Conservation (phyloP, 2,329 filamentous ascomycete genomes). For the Monosporascus cannonballus region DNA sequence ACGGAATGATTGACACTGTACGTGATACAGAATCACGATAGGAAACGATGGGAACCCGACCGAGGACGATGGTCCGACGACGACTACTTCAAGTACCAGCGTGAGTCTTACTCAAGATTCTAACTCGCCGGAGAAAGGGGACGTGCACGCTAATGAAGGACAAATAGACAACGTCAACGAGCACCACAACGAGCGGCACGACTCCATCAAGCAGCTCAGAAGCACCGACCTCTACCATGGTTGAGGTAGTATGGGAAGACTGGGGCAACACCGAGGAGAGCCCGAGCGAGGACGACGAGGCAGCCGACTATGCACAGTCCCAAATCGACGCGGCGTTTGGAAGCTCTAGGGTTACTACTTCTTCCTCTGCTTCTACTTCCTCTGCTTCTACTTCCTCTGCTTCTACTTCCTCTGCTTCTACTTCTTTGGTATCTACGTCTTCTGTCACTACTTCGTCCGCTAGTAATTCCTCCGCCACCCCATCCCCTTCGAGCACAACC, state of each 20-base stretch:
- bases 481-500: neutral
- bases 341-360: neutral
- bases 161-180: neutral
- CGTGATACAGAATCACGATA: slow-evolving; percentile 2
- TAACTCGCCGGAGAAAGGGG: neutral
- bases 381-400: neutral
- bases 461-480: neutral
- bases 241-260: slow-evolving; percentile 1
- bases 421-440: neutral
- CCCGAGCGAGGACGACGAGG: slow-evolving; percentile 3
- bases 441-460: neutral
- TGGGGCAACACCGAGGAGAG: slow-evolving; percentile 5
- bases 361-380: neutral
- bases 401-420: neutral
- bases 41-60: slow-evolving; percentile 2
- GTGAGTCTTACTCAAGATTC: neutral
- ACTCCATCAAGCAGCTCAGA: slow-evolving; percentile 1
- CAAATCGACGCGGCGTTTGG: slow-evolving; percentile 1
- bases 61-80: neutral
- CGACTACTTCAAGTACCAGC: neutral
- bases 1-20: neutral
- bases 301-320: slow-evolving; percentile 2
- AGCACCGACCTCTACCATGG: neutral
- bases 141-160: neutral
- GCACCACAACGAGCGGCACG: neutral